Percentiles rank a stretch among this genome's conserved stretches.
Conservation (phyloP, 1,139 yeast genomes). For the Magnusiomyces paraingens region DNA sequence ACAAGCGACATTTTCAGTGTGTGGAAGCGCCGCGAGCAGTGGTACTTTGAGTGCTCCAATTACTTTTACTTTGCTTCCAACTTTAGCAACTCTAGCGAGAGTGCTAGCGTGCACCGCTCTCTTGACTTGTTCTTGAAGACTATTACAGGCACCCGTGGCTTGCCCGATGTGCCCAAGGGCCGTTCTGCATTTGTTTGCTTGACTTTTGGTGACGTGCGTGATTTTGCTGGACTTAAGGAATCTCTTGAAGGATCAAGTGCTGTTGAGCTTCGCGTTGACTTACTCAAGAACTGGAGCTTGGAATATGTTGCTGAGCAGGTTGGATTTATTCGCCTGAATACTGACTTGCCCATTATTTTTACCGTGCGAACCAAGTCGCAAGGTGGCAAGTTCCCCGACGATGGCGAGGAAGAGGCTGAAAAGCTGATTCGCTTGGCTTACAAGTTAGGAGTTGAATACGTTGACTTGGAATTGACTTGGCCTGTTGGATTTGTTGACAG, state of each 20-base stretch:
- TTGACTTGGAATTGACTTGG: slow-evolving; percentile 47
- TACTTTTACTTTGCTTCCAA: slow-evolving; percentile 72
- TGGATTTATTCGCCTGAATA: slow-evolving; percentile 55
- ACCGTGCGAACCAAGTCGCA: slow-evolving; percentile 73
- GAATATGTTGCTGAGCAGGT: slow-evolving; percentile 67
- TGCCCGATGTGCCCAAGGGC: slow-evolving; percentile 39
- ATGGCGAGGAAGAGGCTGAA: slow-evolving; percentile 43
- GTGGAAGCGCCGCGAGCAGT: slow-evolving; percentile 73
- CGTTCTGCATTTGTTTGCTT: slow-evolving; percentile 70
- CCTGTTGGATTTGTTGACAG: slow-evolving; percentile 39
- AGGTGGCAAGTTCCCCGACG: slow-evolving; percentile 74
- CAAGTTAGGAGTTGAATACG: slow-evolving; percentile 50
- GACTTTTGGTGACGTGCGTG: slow-evolving; percentile 45
- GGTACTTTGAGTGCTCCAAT: slow-evolving; percentile 79
- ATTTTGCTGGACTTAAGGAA: slow-evolving; percentile 46
- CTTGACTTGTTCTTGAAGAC: slow-evolving; percentile 53
- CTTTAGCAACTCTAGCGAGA: slow-evolving; percentile 49
- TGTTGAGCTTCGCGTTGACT: slow-evolving; percentile 76
- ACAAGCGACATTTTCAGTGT: slow-evolving; percentile 68
- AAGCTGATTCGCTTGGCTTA: slow-evolving; percentile 55
- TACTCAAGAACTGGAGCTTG: slow-evolving; percentile 42
- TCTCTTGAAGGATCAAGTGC: slow-evolving; percentile 60
- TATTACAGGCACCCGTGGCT: slow-evolving; percentile 53
- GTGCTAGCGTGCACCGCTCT: slow-evolving; percentile 50
- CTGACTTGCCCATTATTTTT: slow-evolving; percentile 72